Conservation (phyloP, 164 flowering plant species). For the Nymphaea colorata region DNA sequence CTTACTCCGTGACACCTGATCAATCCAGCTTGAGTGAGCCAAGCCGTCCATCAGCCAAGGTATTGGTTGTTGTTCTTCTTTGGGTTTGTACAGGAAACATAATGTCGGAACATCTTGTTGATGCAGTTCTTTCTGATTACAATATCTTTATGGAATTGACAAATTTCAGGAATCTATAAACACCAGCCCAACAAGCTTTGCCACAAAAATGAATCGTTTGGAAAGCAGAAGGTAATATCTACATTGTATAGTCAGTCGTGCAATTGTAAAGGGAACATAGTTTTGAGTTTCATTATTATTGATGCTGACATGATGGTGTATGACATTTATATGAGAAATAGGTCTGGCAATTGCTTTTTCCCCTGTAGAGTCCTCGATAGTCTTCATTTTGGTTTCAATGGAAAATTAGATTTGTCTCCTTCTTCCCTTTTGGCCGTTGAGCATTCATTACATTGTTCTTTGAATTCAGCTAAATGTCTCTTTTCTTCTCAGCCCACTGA, state of each 20-base stretch:
- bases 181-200: not conserved
- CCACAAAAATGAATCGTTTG: not conserved
- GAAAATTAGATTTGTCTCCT: too few species aligned
- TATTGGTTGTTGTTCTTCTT: not conserved
- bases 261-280: too few species aligned
- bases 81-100: not conserved
- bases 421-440: not conserved
- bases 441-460: not conserved
- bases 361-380: too few species aligned
- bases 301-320: too few species aligned
- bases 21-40: not conserved
- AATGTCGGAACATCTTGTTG: not conserved
- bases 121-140: not conserved
- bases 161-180: not conserved
- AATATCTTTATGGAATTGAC: not conserved
- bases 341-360: too few species aligned
- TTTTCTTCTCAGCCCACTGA: not conserved
- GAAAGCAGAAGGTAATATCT: not conserved
- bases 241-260: too few species aligned
- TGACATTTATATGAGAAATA: too few species aligned
- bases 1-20: not conserved
- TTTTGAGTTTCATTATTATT: too few species aligned
- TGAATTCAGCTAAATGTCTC: not conserved
- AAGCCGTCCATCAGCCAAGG: not conserved
- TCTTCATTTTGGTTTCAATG: too few species aligned